Evolutionary conservation across 768 basidiomycete species (phyloP).

Genomic region (Boletus sensibilis): DNA sequence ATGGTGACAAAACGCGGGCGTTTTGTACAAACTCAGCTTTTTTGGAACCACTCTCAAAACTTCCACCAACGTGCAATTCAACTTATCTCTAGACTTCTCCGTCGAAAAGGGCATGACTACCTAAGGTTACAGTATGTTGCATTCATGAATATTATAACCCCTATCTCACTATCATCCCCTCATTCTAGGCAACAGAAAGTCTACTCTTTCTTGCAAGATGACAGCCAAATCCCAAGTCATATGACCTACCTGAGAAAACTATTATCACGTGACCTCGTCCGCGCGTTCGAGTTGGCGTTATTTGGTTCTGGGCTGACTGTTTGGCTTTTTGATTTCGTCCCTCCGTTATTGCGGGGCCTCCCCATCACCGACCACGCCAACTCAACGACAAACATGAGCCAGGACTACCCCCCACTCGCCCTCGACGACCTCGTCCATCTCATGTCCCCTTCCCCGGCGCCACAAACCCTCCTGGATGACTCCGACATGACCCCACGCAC

Average conservation of each 20-base stretch:
- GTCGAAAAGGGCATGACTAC: neutral
- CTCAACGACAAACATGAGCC: constrained; percentile 24
- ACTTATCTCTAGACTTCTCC: neutral
- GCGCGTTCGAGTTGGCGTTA: constrained; percentile 39
- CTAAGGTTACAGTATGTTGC: neutral
- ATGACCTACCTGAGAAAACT: constrained; percentile 25
- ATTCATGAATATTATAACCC: neutral
- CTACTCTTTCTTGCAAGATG: no score
- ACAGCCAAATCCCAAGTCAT: constrained; percentile 17
- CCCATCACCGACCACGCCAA: neutral
- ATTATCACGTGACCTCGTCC: constrained; percentile 32
- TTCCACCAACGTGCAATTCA: neutral
- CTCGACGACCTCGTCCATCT: constrained; percentile 57
- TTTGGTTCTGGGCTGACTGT: constrained; percentile 21
- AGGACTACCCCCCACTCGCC: constrained; percentile 41
- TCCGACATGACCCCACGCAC: constrained; percentile 16
- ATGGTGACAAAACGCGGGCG: no score
- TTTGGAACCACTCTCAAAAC: neutral
- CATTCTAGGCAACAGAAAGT: no score
- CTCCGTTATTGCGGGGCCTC: constrained; percentile 7
- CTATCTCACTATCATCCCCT: neutral
- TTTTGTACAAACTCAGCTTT: no score
- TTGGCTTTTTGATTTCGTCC: constrained; percentile 34
- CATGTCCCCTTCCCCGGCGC: constrained; percentile 51
- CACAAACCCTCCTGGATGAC: constrained; percentile 23